Percentiles rank a stretch among this genome's conserved stretches.
Evolutionary conservation across 2,329 filamentous ascomycete genomes (phyloP).

Genomic region (Clathrospora elynae): DNA sequence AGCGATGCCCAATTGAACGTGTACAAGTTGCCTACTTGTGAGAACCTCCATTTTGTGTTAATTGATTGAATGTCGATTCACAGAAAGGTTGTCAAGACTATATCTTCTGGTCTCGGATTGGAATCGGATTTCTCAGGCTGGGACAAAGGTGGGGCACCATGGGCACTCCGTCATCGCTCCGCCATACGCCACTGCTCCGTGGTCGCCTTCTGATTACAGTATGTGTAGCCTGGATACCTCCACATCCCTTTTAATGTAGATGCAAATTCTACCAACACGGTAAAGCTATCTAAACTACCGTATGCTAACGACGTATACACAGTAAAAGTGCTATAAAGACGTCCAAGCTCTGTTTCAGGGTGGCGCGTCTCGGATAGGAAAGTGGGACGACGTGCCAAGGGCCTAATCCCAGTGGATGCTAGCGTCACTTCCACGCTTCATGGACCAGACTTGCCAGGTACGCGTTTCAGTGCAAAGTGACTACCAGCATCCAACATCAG

Average conservation of each 20-base stretch:
- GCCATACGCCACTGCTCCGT: too few species aligned
- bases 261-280: too few species aligned
- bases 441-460: conserved; percentile 24
- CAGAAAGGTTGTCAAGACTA: conserved; percentile 28
- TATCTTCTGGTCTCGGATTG: conserved; percentile 36
- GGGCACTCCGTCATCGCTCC: conserved; percentile 47
- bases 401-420: conserved; percentile 4
- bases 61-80: conserved; percentile 15
- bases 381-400: conserved; percentile 19
- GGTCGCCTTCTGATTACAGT: too few species aligned
- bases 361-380: conserved; percentile 18
- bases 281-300: too few species aligned
- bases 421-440: conserved; percentile 6
- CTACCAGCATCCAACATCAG: conserved; percentile 17
- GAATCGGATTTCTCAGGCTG: too few species aligned
- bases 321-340: conserved; percentile 3
- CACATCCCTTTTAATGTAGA: too few species aligned
- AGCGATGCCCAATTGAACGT: conserved; percentile 18
- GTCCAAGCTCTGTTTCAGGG: not conserved
- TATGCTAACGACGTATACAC: too few species aligned
- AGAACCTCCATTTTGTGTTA: conserved; percentile 46
- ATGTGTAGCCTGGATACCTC: too few species aligned
- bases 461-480: conserved; percentile 23
- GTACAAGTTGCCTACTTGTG: conserved; percentile 29
- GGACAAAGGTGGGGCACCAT: conserved; percentile 31